phyloP scores from a whole-genome alignment of 768 basidiomycete species.

The Termitomyces titanicus region DNA sequence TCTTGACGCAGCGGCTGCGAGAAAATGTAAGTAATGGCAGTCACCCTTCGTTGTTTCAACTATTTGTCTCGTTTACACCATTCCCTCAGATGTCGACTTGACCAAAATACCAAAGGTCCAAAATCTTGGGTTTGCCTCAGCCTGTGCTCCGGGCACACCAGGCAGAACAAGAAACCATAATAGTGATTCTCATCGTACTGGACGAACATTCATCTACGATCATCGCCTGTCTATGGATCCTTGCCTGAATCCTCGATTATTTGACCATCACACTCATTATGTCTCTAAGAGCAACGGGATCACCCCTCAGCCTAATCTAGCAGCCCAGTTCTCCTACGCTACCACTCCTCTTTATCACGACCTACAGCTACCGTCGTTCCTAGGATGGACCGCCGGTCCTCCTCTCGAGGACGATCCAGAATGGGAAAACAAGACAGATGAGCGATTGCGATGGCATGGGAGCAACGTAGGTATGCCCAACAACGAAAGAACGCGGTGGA shows the following conservation, averaged over 20 bases:
- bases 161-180: slow-evolving; percentile 20
- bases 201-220: slow-evolving; percentile 40
- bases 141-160: slow-evolving; percentile 27
- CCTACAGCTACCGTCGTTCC: slow-evolving; percentile 38
- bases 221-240: slow-evolving; percentile 42
- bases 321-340: slow-evolving; percentile 43
- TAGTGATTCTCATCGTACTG: slow-evolving; percentile 18
- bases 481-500: slow-evolving; percentile 36
- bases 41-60: not conserved
- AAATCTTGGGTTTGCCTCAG: slow-evolving; percentile 24
- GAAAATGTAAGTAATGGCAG: slow-evolving; percentile 28
- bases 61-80: not conserved
- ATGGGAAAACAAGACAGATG: slow-evolving; percentile 60
- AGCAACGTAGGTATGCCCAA: slow-evolving; percentile 60
- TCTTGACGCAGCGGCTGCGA: slow-evolving; percentile 27
- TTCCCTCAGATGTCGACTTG: slow-evolving; percentile 18
- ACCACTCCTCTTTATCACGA: slow-evolving; percentile 30
- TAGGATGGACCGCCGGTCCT: slow-evolving; percentile 34
- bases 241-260: slow-evolving; percentile 32
- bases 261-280: slow-evolving; percentile 42
- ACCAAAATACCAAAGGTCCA: slow-evolving; percentile 12
- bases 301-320: slow-evolving; percentile 27
- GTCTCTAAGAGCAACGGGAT: slow-evolving; percentile 36
- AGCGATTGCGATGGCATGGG: slow-evolving; percentile 63
- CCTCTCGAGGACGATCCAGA: slow-evolving; percentile 42